phyloP scores from a whole-genome alignment of 129 eudicot species.

The Chrysanthemum seticuspe region DNA sequence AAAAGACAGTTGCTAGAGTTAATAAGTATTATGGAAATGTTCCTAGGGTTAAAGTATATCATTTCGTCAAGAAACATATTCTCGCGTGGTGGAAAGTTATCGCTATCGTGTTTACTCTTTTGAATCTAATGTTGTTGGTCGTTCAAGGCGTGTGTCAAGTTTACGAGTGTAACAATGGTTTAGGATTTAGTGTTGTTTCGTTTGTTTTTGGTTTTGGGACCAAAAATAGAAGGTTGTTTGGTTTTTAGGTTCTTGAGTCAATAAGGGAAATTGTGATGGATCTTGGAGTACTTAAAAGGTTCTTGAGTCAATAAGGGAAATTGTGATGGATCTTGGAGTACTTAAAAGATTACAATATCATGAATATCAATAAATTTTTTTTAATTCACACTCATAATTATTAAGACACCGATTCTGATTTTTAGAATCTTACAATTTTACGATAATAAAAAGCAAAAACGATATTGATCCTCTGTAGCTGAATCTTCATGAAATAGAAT shows the following conservation, averaged over 20 bases:
- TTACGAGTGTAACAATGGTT: constrained; percentile 24
- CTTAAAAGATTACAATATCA: not conserved
- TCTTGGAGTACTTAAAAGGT: not conserved
- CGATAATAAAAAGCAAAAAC: too few species aligned
- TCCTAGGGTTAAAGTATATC: constrained; percentile 34
- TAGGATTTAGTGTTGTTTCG: constrained; percentile 18
- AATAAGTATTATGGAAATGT: constrained; percentile 34
- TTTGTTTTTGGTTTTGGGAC: constrained; percentile 8
- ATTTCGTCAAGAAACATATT: constrained; percentile 33
- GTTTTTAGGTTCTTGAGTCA: not conserved
- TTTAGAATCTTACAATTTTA: too few species aligned
- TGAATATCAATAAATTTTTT: too few species aligned
- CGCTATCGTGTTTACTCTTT: constrained; percentile 28
- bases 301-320: too few species aligned
- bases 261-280: not conserved
- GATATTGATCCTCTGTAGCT: too few species aligned
- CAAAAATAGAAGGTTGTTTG: not conserved
- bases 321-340: too few species aligned
- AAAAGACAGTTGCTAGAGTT: constrained; percentile 30
- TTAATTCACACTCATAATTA: too few species aligned
- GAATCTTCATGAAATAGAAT: too few species aligned
- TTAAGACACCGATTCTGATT: too few species aligned
- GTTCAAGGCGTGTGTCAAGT: constrained; percentile 27
- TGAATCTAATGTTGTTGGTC: constrained; percentile 30
- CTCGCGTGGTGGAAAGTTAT: constrained; percentile 37